Evolutionary conservation across 345 rosid species (phyloP), one percentile per base, ranked within the genome.

Genomic region (Euphorbia lathyris): DNA sequence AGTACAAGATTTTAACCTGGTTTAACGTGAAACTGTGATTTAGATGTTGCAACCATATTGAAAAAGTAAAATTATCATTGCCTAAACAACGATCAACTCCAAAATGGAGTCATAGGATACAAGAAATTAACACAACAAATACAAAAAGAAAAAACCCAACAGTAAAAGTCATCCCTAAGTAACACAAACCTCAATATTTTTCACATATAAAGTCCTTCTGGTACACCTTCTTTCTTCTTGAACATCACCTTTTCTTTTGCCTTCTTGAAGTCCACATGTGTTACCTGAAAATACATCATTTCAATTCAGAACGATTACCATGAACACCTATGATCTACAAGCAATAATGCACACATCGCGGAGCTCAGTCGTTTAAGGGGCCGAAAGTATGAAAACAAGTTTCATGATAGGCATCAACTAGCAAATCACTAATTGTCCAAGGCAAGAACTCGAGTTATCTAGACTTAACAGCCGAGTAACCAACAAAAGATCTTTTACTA

Each of bases 151-250:
- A 14, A 43, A n/a, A n/a, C n/a, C n/a, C n/a, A n/a, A 43, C 6
- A 23, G 34, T 12, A 16, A 63, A 63, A n/a, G n/a, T 0, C 6
- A 12, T 43, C 27, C 14, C 67, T 43, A 26, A 42, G 34, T 13
- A 63, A 42, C 26, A 63, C 3, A 23, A 26, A 17, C 25, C 47
- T 32, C 13, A 16, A 22, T 26, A 40, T 20, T 27, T 60, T 62
- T 87, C 83, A 92, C 96, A 96, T 88, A 72, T 92, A 96, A 43
- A 96, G 93, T 50, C 98, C 99, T 84, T 96, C 99, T 4, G 98
- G 99, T 25, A 96, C 97, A 52, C 99, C 99, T 83, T 96, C 99
- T 65, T 92, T 92, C 95, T 92, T 96, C 87, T 96, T 96, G 87
- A 83, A 90, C 99, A 92, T 92, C 74, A 96, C 98, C 89, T 90